Conservation (phyloP, 2,329 filamentous ascomycete genomes). For the Pseudomassariella vexata region DNA sequence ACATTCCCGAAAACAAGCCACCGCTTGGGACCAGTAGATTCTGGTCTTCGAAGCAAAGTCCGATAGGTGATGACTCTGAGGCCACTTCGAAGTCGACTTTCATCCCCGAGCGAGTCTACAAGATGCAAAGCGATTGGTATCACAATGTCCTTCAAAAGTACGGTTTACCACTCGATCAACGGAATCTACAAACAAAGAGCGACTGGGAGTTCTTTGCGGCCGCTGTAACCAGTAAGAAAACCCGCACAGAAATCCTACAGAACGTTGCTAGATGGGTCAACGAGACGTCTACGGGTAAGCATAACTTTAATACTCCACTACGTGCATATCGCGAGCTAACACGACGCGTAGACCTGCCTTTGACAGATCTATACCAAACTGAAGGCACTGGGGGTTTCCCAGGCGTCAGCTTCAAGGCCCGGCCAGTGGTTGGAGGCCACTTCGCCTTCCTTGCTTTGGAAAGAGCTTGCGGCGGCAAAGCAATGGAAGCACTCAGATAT, state of each 20-base stretch:
- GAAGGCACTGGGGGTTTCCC: conserved; percentile 73
- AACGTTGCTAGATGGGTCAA: conserved; percentile 77
- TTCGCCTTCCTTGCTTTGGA: conserved; percentile 82
- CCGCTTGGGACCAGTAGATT: conserved; percentile 14
- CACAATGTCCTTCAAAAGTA: conserved; percentile 72
- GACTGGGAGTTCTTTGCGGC: conserved; percentile 91
- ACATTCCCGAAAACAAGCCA: conserved; percentile 33
- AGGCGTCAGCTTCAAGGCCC: conserved; percentile 68
- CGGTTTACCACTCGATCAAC: conserved; percentile 74
- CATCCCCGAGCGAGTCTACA: conserved; percentile 71
- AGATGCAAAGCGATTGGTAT: conserved; percentile 78
- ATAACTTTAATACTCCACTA: not conserved
- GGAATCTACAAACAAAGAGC: conserved; percentile 80
- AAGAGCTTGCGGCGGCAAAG: conserved; percentile 68
- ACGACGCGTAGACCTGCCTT: conserved; percentile 51
- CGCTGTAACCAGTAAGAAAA: conserved; percentile 64
- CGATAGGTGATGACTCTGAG: conserved; percentile 8
- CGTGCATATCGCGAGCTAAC: not conserved
- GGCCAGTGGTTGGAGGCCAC: conserved; percentile 79
- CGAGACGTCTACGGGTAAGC: conserved; percentile 63
- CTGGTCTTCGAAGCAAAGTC: conserved; percentile 14
- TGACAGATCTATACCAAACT: conserved; percentile 79
- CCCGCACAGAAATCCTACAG: conserved; percentile 66
- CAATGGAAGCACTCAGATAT: conserved; percentile 50
- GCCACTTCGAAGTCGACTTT: conserved; percentile 38